Percentiles rank a stretch among this genome's conserved stretches.
These are phyloP conservation scores for Prunus armeniaca DNA, from an alignment of 306 rosid genomes.

Conservation along the genomic window DNA sequence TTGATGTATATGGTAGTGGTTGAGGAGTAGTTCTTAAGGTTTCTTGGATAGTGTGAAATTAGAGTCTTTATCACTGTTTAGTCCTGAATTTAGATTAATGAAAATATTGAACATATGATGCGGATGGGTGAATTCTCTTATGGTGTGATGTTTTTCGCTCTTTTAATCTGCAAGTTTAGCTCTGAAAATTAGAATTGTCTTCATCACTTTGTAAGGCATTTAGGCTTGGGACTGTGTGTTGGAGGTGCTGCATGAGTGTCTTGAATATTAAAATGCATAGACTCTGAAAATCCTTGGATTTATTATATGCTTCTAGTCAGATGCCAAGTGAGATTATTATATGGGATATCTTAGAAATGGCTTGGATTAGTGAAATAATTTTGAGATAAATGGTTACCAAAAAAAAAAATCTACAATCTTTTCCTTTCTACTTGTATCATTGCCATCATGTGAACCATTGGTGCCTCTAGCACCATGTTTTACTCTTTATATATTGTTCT, in stretches of 20 bases:
- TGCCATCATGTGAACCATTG: not conserved
- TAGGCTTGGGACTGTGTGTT: not conserved
- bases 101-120: slow-evolving; percentile 9
- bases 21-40: slow-evolving; percentile 5
- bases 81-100: slow-evolving; percentile 7
- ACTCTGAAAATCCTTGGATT: not conserved
- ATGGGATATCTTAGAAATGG: not conserved
- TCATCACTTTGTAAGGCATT: not conserved
- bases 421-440: not conserved
- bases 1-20: slow-evolving; percentile 12
- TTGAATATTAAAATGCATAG: not conserved
- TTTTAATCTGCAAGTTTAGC: not conserved
- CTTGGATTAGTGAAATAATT: not conserved
- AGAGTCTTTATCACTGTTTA: slow-evolving; percentile 3
- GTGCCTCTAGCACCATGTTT: too few species aligned
- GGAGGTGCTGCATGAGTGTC: not conserved
- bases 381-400: not conserved
- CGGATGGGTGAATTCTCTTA: not conserved
- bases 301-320: not conserved
- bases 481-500: too few species aligned
- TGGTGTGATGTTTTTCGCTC: not conserved
- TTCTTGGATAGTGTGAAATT: not conserved
- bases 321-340: not conserved
- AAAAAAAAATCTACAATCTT: not conserved
- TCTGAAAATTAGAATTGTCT: not conserved